Evolutionary conservation across 2,329 filamentous ascomycete genomes (phyloP).

Genomic region (Exophiala calicioides): DNA sequence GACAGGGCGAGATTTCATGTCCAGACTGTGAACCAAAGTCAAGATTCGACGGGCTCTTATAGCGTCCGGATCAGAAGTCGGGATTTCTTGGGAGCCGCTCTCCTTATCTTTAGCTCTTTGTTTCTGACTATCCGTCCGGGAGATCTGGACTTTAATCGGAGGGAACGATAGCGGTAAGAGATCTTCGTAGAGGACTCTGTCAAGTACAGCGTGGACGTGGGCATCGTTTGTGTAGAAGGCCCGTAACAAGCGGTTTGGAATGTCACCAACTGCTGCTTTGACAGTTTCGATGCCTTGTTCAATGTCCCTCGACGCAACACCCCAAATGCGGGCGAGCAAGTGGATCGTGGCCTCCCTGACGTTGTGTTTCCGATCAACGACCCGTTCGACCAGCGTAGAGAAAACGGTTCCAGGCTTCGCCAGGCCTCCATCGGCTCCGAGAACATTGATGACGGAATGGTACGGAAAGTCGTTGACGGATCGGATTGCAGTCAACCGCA

Average conservation of each 20-base stretch:
- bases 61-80: conserved; percentile 51
- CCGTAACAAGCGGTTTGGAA: conserved; percentile 82
- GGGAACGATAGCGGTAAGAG: conserved; percentile 90
- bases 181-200: conserved; percentile 81
- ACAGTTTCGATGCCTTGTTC: conserved; percentile 78
- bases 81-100: conserved; percentile 39
- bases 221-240: conserved; percentile 86
- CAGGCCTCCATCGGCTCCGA: conserved; percentile 74
- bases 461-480: conserved; percentile 80
- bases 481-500: conserved; percentile 84
- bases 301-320: conserved; percentile 86
- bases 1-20: conserved; percentile 75
- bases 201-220: conserved; percentile 81
- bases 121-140: conserved; percentile 49
- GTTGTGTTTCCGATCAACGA: conserved; percentile 77
- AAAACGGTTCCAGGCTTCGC: conserved; percentile 76
- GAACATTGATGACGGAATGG: conserved; percentile 75
- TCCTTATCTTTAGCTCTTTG: conserved; percentile 49
- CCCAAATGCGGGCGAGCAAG: conserved; percentile 83
- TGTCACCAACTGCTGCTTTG: conserved; percentile 71
- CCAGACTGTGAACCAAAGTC: conserved; percentile 75
- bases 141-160: conserved; percentile 59
- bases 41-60: conserved; percentile 83
- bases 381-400: conserved; percentile 78
- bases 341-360: conserved; percentile 87